These are phyloP conservation scores for Excoecaria cochinchinensis DNA, from an alignment of 345 rosid species.

Conservation along the genomic window DNA sequence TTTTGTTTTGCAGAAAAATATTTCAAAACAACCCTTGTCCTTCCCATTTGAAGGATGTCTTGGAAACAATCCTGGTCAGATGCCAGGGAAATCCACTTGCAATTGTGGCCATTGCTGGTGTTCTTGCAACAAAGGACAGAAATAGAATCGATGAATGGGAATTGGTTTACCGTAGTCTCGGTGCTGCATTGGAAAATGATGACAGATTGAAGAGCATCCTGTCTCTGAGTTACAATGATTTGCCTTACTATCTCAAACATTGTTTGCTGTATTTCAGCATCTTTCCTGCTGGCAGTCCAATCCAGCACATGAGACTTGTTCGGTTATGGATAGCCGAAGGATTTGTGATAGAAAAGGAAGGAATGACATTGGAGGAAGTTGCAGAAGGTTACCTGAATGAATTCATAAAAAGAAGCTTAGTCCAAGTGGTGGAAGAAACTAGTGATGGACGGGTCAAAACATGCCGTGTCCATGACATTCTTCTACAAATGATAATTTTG, in stretches of 20 bases:
- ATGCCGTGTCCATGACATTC: slow-evolving; percentile 12
- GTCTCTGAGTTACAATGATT: slow-evolving; percentile 22
- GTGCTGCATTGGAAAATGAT: slow-evolving; percentile 11
- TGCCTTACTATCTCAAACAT: slow-evolving; percentile 21
- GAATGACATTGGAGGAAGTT: slow-evolving; percentile 17
- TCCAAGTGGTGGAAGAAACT: slow-evolving; percentile 13
- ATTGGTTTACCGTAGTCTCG: slow-evolving; percentile 6
- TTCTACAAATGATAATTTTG: background rate
- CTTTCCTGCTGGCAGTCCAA: background rate
- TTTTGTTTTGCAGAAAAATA: slow-evolving; percentile 14
- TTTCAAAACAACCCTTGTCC: slow-evolving; percentile 4
- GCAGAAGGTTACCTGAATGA: slow-evolving; percentile 11
- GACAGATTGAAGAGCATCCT: slow-evolving; percentile 6
- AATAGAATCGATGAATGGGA: slow-evolving; percentile 13
- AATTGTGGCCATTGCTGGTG: slow-evolving; percentile 18
- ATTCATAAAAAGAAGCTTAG: slow-evolving; percentile 11
- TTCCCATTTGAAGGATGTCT: slow-evolving; percentile 3
- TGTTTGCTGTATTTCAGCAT: slow-evolving; percentile 13
- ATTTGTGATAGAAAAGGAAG: slow-evolving; percentile 17
- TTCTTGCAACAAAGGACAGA: slow-evolving; percentile 11
- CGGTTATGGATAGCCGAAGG: slow-evolving; percentile 22
- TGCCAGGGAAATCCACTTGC: slow-evolving; percentile 21
- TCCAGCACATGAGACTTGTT: slow-evolving; percentile 9
- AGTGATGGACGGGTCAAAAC: slow-evolving; percentile 7
- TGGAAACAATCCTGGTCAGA: slow-evolving; percentile 5